Base-by-base conservation (phyloP, 768 basidiomycete genomes). In the Hygrophorus russula region DNA sequence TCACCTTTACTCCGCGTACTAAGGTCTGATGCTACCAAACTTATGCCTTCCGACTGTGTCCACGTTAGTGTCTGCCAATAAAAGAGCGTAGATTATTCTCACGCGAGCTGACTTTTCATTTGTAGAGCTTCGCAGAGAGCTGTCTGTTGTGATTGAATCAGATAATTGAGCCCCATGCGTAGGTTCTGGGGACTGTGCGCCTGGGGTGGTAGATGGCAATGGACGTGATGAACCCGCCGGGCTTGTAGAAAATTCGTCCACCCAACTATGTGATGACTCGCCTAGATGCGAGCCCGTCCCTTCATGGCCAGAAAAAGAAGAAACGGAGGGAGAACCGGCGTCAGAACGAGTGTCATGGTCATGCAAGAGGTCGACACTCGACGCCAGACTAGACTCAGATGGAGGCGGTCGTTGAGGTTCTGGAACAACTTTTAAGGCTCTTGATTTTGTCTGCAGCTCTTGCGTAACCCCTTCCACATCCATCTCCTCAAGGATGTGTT, bases 391-490 rank as follows among this genome's bases (percentile, higher is more conserved):
- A 36, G 50, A 63, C 48, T 50, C 47, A 47, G 47, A 45, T n/a
- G 34, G 27, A 14, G 46, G 43, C 27, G 51, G 40, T 9, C 44
- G 39, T 28, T 29, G 28, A 8, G 13, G 20, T 34, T 15, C 19
- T 31, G 33, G 20, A 32, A 28, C 31, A 13, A 39, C 35, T 35
- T 35, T 31, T 8, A 44, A 44, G 8, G 45, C 47, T 37, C 36
- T 44, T 1, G 56, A 53, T 36, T 48, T 45, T 3, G 55, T 36
- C 57, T 70, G 42, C 65, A 73, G 49, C 62, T 58, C 74, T 4
- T 68, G 56, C 1, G 76, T 80, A 14, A 80, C 59, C 0, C 65
- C 61, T 49, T 84, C 81, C 39, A 84, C 77, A 50, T 83, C 73
- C 70, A 83, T 75, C 33, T 69, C 76, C 19, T 67, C 64, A 2